phyloP scores from a whole-genome alignment of 2,329 filamentous ascomycete species.

The Arthrinium puccinioides region DNA sequence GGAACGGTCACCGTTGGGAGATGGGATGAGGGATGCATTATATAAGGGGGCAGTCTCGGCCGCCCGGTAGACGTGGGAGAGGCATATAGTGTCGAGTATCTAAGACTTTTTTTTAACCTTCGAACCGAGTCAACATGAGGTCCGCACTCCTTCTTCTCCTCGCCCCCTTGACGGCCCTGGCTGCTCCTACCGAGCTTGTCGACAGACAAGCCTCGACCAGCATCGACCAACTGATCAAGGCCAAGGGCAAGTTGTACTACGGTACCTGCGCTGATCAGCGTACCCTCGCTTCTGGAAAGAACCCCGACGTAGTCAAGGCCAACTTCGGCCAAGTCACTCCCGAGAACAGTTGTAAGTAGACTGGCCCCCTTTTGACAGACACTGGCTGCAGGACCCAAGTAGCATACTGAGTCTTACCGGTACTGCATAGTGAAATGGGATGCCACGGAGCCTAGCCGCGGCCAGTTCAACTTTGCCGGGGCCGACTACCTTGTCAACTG shows the following conservation, averaged over 20 bases:
- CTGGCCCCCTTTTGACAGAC: conserved; percentile 29
- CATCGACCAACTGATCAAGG: conserved; percentile 49
- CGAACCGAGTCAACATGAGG: conserved; percentile 16
- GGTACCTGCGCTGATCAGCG: conserved; percentile 50
- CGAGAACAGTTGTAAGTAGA: too few species aligned
- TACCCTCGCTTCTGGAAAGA: conserved; percentile 39
- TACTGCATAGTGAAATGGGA: conserved; percentile 71
- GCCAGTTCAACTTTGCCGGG: conserved; percentile 46
- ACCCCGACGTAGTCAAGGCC: conserved; percentile 48
- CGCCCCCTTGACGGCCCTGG: conserved; percentile 24
- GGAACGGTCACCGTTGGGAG: too few species aligned
- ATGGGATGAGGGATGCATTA: too few species aligned
- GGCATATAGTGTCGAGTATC: too few species aligned
- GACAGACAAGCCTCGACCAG: conserved; percentile 35
- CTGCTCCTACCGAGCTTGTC: conserved; percentile 23
- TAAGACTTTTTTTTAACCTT: too few species aligned
- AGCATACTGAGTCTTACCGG: too few species aligned
- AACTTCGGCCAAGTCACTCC: conserved; percentile 59
- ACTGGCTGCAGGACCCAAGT: too few species aligned
- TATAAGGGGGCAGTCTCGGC: too few species aligned
- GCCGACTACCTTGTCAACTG: conserved; percentile 55
- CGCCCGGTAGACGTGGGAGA: too few species aligned
- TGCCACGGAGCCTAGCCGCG: conserved; percentile 29
- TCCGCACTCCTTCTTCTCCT: conserved; percentile 26
- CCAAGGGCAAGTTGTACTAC: conserved; percentile 59